phyloP scores from a whole-genome alignment of 768 basidiomycete species.

The Neoboletus brunneissimus region DNA sequence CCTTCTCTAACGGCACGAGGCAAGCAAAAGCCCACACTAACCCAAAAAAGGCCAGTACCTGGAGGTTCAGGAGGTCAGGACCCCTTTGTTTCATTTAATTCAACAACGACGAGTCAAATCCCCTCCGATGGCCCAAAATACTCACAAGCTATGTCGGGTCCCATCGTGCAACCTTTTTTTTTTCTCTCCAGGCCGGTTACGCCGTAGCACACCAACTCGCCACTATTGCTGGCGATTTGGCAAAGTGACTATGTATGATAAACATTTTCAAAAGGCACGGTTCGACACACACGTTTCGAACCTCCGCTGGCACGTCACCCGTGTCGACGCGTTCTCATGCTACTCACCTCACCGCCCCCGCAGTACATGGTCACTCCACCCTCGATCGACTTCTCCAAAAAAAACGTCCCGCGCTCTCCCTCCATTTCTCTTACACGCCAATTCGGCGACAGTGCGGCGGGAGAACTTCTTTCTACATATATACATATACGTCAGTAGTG shows the following conservation, averaged over 20 bases:
- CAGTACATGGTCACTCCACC: too few species aligned
- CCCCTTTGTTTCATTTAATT: background rate
- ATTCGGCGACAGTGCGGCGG: background rate
- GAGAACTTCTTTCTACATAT: background rate
- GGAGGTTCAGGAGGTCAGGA: background rate
- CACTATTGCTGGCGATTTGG: too few species aligned
- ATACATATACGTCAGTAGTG: background rate
- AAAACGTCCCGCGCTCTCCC: background rate
- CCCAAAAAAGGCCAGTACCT: background rate
- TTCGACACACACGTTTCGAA: too few species aligned
- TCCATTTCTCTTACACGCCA: background rate
- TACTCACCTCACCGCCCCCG: background rate
- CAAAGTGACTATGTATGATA: too few species aligned
- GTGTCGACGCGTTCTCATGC: background rate
- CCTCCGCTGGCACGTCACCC: too few species aligned
- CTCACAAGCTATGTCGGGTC: background rate
- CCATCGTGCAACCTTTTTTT: background rate
- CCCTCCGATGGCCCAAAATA: background rate
- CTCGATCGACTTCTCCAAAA: too few species aligned
- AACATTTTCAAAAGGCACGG: too few species aligned
- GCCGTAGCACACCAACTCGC: too few species aligned
- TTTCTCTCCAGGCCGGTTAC: background rate
- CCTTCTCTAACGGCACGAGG: background rate
- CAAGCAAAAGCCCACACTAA: background rate
- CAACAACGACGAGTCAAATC: background rate